These are phyloP conservation scores for Fusarium sp. DNA, from an alignment of 2,329 filamentous ascomycete genomes.

Conservation along the genomic window DNA sequence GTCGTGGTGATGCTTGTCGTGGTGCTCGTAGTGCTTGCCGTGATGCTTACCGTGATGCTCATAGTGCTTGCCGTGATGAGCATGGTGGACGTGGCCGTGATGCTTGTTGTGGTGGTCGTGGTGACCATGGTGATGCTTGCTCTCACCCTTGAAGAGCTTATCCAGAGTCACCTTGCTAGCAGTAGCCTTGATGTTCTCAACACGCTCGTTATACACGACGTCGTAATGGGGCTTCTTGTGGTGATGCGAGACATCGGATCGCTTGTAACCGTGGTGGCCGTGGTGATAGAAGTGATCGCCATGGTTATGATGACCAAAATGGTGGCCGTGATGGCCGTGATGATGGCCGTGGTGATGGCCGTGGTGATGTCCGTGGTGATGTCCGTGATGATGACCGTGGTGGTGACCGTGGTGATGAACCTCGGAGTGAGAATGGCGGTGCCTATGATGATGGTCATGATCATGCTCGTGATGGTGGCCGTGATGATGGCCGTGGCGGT, in stretches of 20 bases:
- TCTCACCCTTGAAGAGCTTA: slow-evolving; percentile 3
- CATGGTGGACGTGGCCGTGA: neutral
- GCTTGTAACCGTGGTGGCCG: slow-evolving; percentile 14
- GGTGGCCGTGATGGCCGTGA: neutral
- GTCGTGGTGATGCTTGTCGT: slow-evolving; percentile 17
- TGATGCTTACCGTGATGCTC: slow-evolving; percentile 8
- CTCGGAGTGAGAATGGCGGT: slow-evolving; percentile 18
- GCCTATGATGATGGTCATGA: slow-evolving; percentile 20
- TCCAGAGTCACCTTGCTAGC: slow-evolving; percentile 5
- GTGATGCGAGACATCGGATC: neutral
- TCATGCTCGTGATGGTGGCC: slow-evolving; percentile 13
- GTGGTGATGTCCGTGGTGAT: slow-evolving; percentile 4
- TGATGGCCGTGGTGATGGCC: neutral
- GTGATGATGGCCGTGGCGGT: slow-evolving; percentile 12
- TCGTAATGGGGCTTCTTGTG: slow-evolving; percentile 1
- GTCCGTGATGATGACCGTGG: neutral
- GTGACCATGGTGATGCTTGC: slow-evolving; percentile 2
- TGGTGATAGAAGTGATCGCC: neutral
- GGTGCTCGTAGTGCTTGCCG: slow-evolving; percentile 10
- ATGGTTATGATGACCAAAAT: neutral
- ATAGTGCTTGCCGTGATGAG: slow-evolving; percentile 6
- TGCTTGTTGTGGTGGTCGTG: neutral
- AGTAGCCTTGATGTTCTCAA: neutral
- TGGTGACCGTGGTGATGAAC: slow-evolving; percentile 12
- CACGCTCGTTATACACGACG: slow-evolving; percentile 13